Evolutionary conservation across 1,284 basidiomycete genomes (phyloP).

Genomic region (Tausonia pullulans): DNA sequence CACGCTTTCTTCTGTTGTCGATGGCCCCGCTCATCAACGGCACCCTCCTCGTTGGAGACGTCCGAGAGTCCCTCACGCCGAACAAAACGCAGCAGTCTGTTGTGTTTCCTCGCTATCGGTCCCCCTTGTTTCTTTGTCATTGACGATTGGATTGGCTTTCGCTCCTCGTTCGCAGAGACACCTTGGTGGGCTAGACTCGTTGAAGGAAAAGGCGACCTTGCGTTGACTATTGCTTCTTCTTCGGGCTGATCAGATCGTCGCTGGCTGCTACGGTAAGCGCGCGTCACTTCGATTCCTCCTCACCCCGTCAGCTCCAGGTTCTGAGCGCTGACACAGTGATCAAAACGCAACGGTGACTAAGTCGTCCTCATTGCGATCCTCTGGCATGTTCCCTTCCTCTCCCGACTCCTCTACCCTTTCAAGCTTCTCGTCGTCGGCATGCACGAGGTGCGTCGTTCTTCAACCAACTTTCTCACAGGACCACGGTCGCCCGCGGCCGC

Average conservation of each 20-base stretch:
- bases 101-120: not conserved
- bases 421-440: slow-evolving; percentile 47
- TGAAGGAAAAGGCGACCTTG: not conserved
- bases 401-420: slow-evolving; percentile 75
- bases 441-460: slow-evolving; percentile 55
- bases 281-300: slow-evolving; percentile 28
- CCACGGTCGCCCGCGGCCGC: not conserved
- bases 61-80: slow-evolving; percentile 14
- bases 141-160: too few relatives aligned
- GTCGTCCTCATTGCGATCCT: slow-evolving; percentile 53
- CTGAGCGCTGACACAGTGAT: not conserved
- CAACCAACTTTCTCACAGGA: slow-evolving; percentile 7
- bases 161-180: not conserved
- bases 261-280: slow-evolving; percentile 45
- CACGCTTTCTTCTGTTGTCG: not conserved
- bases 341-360: not conserved
- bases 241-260: slow-evolving; percentile 48
- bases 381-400: slow-evolving; percentile 68
- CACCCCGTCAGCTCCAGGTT: not conserved
- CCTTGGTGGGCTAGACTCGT: not conserved
- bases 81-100: slow-evolving; percentile 56
- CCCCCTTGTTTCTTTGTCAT: not conserved
- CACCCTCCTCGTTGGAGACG: not conserved
- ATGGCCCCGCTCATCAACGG: too few relatives aligned
- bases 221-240: not conserved